A percentile compares a stretch with the other conserved stretches of the same genome.
Evolutionary conservation across 2,329 filamentous ascomycete genomes (phyloP).

Genomic region (Fusarium subglutinans): DNA sequence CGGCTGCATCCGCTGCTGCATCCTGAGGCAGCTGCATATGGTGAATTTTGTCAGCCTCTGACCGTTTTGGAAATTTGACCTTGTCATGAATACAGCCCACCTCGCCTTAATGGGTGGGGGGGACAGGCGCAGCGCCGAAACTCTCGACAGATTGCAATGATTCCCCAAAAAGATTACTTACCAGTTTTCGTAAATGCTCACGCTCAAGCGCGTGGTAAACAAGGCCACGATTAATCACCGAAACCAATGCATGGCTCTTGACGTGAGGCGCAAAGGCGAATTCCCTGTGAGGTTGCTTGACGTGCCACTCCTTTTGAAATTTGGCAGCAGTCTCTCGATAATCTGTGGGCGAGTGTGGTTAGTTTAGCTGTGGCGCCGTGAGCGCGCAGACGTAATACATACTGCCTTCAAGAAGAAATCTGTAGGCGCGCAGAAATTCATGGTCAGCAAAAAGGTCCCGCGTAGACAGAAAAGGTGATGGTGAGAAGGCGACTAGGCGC

Average conservation of each 20-base stretch:
- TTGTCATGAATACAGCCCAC: slow-evolving; percentile 27
- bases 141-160: slow-evolving; percentile 4
- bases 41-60: slow-evolving; percentile 36
- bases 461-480: slow-evolving; percentile 4
- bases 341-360: slow-evolving; percentile 56
- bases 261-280: slow-evolving; percentile 73
- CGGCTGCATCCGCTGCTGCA: slow-evolving; percentile 57
- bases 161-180: slow-evolving; percentile 46
- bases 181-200: slow-evolving; percentile 61
- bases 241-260: slow-evolving; percentile 70
- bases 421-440: slow-evolving; percentile 44
- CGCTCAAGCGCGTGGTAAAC: slow-evolving; percentile 69
- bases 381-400: slow-evolving; percentile 52
- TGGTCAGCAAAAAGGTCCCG: slow-evolving; percentile 34
- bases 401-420: slow-evolving; percentile 71
- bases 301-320: slow-evolving; percentile 75
- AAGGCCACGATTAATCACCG: slow-evolving; percentile 70
- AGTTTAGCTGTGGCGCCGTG: slow-evolving; percentile 33
- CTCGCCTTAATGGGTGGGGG: slow-evolving; percentile 15
- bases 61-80: slow-evolving; percentile 34
- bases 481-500: slow-evolving; percentile 11
- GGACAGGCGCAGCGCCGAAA: slow-evolving; percentile 16
- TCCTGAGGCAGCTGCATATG: slow-evolving; percentile 59
- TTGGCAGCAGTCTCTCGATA: slow-evolving; percentile 74
- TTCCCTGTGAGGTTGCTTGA: slow-evolving; percentile 68